Evolutionary conservation across 352 stramenopile genomes (phyloP), one percentile per base, ranked within the genome.

Genomic region (Phytopythium vexans): DNA sequence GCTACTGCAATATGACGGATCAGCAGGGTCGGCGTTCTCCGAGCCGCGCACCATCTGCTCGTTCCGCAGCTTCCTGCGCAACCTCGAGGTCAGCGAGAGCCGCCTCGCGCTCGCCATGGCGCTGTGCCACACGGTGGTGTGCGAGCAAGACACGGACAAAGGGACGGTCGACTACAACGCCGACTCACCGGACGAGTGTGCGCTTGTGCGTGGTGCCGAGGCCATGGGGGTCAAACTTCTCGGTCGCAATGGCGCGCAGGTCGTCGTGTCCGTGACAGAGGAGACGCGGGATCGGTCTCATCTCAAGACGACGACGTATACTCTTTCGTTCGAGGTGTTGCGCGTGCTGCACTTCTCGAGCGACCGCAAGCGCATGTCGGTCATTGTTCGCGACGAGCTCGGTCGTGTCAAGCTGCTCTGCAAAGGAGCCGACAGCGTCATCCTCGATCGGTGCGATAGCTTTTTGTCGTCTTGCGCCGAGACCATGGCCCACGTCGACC

Each of bases 181-280:
- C 3, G 88, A 96, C 52, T 97, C 88, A 6, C 94, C 94, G 0
- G 94, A 98, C 56, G 94, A 98, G 58, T 87, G 87, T 36, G 94
- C 94, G 6, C 71, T 98, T 0, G 93, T 98, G 0, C 64, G 82
- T 14, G 90, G 84, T 3, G 90, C 86, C 0, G 68, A 75, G 32
- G 45, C 60, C 2, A 88, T 96, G 63, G 93, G 93, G 0, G 64
- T 97, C 2, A 77, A 83, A 15, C 77, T 98, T 14, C 63, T 94
- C 6, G 76, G 69, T 8, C 67, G 77, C 34, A 83, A 70, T 35
- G 74, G 66, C 0, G 58, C 77, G 14, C 68, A 76, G 32, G 48
- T 91, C 40, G 77, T 79, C 49, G 37, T 91, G n/a, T 72, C 76
- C 10, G 60, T 88, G 11, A 86, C 77, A 0, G 77, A 91, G 50